Percentiles rank a stretch among this genome's conserved stretches.
These are phyloP conservation scores for Paspalum notatum DNA, from an alignment of 176 grass and related monocot species.

Conservation along the genomic window DNA sequence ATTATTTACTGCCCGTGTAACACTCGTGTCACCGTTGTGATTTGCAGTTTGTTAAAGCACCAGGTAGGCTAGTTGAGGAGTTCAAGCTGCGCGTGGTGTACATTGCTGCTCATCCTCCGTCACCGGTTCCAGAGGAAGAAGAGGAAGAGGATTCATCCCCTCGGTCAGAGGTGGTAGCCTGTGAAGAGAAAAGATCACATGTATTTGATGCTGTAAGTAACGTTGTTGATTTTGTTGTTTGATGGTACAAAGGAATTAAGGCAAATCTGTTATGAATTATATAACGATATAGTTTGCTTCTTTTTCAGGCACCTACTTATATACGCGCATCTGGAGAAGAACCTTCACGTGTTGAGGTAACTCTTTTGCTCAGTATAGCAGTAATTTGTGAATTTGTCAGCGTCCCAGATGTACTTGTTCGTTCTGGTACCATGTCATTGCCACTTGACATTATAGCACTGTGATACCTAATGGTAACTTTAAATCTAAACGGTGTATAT, in stretches of 20 bases:
- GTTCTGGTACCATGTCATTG: background rate
- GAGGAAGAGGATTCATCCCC: slow-evolving; percentile 66
- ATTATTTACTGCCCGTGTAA: background rate
- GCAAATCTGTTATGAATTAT: background rate
- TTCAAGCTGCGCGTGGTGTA: slow-evolving; percentile 84
- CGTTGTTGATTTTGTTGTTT: background rate
- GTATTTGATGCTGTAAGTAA: slow-evolving; percentile 46
- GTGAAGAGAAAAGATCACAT: slow-evolving; percentile 39
- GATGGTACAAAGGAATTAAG: slow-evolving; percentile 1
- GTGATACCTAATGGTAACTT: background rate
- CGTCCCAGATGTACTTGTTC: background rate
- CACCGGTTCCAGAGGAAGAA: slow-evolving; percentile 85
- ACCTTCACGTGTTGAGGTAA: slow-evolving; percentile 55
- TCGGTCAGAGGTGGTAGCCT: slow-evolving; percentile 34
- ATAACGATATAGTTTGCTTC: background rate
- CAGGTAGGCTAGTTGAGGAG: slow-evolving; percentile 75
- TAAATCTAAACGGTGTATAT: background rate
- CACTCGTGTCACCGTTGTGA: background rate
- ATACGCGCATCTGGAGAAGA: slow-evolving; percentile 43
- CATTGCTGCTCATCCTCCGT: slow-evolving; percentile 86
- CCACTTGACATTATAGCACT: background rate
- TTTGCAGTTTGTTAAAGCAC: slow-evolving; percentile 68
- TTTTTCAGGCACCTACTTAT: slow-evolving; percentile 50
- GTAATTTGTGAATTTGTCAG: background rate
- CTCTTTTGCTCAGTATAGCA: background rate